Conservation (phyloP, 2,329 filamentous ascomycete species). For the Cordyceps fumosorosea region DNA sequence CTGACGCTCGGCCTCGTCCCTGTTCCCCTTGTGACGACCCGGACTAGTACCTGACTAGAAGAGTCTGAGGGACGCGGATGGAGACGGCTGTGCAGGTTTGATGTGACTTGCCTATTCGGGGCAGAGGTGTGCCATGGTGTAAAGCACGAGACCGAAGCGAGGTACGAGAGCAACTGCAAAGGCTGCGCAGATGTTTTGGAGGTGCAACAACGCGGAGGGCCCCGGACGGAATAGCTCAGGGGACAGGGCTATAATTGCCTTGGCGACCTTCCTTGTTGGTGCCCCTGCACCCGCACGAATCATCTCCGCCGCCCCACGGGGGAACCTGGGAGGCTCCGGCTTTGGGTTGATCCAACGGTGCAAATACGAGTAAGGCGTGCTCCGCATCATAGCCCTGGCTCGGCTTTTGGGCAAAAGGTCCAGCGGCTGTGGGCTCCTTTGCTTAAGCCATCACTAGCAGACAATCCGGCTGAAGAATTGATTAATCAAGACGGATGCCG, state of each 20-base stretch:
- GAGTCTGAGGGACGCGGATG: neutral
- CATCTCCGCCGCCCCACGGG: slow-evolving; percentile 5
- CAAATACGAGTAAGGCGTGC: neutral
- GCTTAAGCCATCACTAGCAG: too few relatives aligned
- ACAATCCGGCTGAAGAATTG: too few relatives aligned
- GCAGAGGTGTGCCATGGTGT: neutral
- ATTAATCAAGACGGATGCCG: neutral
- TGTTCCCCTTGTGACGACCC: neutral
- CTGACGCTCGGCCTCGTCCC: neutral
- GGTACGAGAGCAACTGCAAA: too few relatives aligned
- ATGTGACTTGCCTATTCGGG: slow-evolving; percentile 7
- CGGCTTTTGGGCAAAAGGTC: too few relatives aligned
- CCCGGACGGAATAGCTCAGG: too few relatives aligned
- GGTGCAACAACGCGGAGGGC: neutral
- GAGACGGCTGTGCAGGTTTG: neutral
- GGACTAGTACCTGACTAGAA: neutral
- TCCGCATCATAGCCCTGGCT: neutral
- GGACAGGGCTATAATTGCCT: neutral
- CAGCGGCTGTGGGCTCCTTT: too few relatives aligned
- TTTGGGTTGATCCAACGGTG: neutral
- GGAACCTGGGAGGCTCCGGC: neutral
- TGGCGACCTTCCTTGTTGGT: slow-evolving; percentile 1
- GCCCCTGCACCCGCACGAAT: neutral
- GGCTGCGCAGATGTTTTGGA: neutral
- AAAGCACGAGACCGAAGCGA: too few relatives aligned